Evolutionary conservation across 495 filamentous ascomycete genomes (phyloP).

Genomic region (Staphylotrichum tortipilum): DNA sequence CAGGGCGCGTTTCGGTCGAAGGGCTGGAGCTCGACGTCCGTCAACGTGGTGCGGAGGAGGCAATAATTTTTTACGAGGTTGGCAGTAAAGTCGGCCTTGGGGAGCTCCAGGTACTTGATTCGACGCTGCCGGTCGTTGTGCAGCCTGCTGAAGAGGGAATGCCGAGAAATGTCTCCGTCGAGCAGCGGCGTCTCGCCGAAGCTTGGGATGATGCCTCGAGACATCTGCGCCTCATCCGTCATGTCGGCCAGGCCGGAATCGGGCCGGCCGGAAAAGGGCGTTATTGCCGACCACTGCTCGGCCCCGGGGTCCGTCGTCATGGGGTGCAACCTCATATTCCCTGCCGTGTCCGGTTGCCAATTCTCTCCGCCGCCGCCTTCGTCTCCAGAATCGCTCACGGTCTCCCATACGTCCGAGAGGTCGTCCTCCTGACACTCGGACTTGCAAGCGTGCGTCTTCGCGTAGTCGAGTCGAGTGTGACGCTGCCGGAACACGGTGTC

Average conservation of each 20-base stretch:
- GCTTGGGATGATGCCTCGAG: conserved; percentile 17
- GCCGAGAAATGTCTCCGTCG: not conserved
- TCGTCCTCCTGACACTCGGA: not conserved
- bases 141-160: not conserved
- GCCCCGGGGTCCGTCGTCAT: not conserved
- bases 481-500: conserved; percentile 3
- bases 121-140: not conserved
- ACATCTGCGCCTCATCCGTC: conserved; percentile 9
- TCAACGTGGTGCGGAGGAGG: conserved; percentile 51
- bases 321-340: not conserved
- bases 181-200: conserved; percentile 14
- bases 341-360: not conserved
- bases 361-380: conserved; percentile 18
- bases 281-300: not conserved
- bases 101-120: not conserved
- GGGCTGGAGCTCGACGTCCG: conserved; percentile 50
- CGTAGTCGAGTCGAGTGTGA: conserved; percentile 2
- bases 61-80: conserved; percentile 13
- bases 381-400: not conserved
- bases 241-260: conserved; percentile 1
- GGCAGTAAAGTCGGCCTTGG: conserved; percentile 4
- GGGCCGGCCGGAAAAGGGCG: not conserved
- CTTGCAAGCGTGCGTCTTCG: not conserved
- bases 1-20: conserved; percentile 30
- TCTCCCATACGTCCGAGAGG: not conserved